These are phyloP conservation scores for Lomentospora prolificans DNA, from an alignment of 2,329 filamentous ascomycete species.

Conservation along the genomic window DNA sequence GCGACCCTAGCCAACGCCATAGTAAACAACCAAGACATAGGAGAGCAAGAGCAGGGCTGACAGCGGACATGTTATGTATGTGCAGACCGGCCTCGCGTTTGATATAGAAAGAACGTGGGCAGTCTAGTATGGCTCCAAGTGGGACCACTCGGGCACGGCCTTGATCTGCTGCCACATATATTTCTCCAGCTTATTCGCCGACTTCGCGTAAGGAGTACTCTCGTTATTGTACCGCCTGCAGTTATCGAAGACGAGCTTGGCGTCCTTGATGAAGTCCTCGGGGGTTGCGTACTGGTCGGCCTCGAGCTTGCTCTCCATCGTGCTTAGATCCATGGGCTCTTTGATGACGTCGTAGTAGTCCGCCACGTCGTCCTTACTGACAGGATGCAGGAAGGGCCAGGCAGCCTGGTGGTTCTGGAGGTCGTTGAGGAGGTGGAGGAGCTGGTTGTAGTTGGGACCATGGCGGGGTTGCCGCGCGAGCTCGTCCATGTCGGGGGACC, in stretches of 20 bases:
- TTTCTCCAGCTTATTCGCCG: slow-evolving; percentile 84
- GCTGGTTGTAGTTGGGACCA: slow-evolving; percentile 90
- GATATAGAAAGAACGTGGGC: background rate
- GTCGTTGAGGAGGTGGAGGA: slow-evolving; percentile 86
- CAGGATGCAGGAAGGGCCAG: slow-evolving; percentile 91
- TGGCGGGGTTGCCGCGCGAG: slow-evolving; percentile 89
- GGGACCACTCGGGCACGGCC: slow-evolving; percentile 86
- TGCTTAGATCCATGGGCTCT: slow-evolving; percentile 91
- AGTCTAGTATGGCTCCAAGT: slow-evolving; percentile 38
- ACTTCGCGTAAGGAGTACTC: slow-evolving; percentile 89
- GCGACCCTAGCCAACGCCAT: background rate
- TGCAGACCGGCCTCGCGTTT: too few species aligned
- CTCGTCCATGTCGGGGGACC: slow-evolving; percentile 97
- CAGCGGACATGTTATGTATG: too few species aligned
- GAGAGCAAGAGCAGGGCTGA: background rate
- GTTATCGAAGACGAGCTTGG: slow-evolving; percentile 84
- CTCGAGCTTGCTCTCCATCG: slow-evolving; percentile 93
- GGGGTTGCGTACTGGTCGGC: slow-evolving; percentile 85
- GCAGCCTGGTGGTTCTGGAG: slow-evolving; percentile 87
- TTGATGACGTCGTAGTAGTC: slow-evolving; percentile 99
- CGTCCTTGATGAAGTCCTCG: slow-evolving; percentile 86
- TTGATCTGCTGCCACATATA: slow-evolving; percentile 93
- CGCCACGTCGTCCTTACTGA: slow-evolving; percentile 92
- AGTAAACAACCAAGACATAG: slow-evolving; percentile 7
- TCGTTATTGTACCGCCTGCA: slow-evolving; percentile 96